Conservation (phyloP, 192 early-diverging fungal species). For the Entophlyctis luteolus region DNA sequence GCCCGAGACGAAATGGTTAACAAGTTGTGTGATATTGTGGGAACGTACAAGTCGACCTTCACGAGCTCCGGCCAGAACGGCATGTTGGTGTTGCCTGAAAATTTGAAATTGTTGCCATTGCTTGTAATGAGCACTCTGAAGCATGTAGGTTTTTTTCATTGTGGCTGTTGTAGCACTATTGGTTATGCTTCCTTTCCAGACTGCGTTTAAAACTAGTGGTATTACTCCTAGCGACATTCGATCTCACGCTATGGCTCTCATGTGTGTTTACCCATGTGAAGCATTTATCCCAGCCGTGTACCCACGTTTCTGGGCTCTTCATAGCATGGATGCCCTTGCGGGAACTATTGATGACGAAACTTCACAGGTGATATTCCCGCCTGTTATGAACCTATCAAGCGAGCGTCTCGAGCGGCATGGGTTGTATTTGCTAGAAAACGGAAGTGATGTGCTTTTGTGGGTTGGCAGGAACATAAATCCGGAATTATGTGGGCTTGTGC, state of each 20-base stretch:
- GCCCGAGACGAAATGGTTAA: constrained; percentile 86
- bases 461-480: constrained; percentile 75
- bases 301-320: constrained; percentile 79
- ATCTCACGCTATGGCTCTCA: constrained; percentile 71
- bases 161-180: background rate
- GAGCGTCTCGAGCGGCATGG: constrained; percentile 83
- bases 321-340: constrained; percentile 58
- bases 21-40: constrained; percentile 84
- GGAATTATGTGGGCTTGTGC: constrained; percentile 69
- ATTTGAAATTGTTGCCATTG: constrained; percentile 81
- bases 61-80: constrained; percentile 70
- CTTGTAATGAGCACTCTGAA: constrained; percentile 79
- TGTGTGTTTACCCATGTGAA: constrained; percentile 81
- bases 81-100: constrained; percentile 78
- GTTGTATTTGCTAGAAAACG: constrained; percentile 80
- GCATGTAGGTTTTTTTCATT: constrained; percentile 51
- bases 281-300: constrained; percentile 65
- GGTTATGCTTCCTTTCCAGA: constrained; percentile 32
- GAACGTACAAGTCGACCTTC: constrained; percentile 80
- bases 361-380: constrained; percentile 62
- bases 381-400: constrained; percentile 70
- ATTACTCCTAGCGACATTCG: constrained; percentile 73
- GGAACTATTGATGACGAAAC: constrained; percentile 53
- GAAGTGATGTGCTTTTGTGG: constrained; percentile 84
- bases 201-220: constrained; percentile 41